Evolutionary conservation across 1,139 yeast species (phyloP), one percentile per base, ranked within the genome.

Genomic region (Geotrichum bryndzae): DNA sequence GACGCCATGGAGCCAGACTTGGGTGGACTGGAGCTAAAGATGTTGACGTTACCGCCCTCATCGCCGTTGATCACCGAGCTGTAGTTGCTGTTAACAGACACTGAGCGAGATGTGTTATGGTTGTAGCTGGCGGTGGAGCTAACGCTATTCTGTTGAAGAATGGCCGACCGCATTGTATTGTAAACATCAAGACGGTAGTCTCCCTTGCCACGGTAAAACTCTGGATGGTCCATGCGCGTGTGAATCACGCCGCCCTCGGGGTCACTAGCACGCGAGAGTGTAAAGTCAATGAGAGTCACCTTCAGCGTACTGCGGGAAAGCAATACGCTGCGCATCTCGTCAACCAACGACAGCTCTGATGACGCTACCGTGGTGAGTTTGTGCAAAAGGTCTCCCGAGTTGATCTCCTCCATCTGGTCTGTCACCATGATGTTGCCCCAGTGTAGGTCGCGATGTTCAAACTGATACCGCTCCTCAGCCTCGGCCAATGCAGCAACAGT

Each of bases 391-490:
- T 64, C 64, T 13, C 61, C 65, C 2, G 66, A 62, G 45, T 64
- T 59, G 22, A 58, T 59, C 48, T 64, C 63, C 4, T 65, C 56
- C 3, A 61, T 38, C 27, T 57, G 55, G 22, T 65, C 66, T 8
- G 59, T 68, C 54, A 76, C 74, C 61, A 73, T 74, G 59, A 86
- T 75, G 68, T 86, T 86, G n/a, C 85, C 85, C 80, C 86, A 79
- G 66, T 84, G 86, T 64, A 86, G 73, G 70, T 86, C 88, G 38
- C 91, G 77, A 69, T 86, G 91, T 72, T 86, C 91, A 72, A 86
- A 86, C 65, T 80, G 77, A 64, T 76, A 74, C 55, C 73, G 70
- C 23, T 74, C 71, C 70, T 86, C 90, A 1, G 83, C 86, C 7
- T 72, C 72, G 31, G 82, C 78, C 46, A 86, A 71, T 7, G 78